Conservation (phyloP, 164 flowering plant genomes). For the Vitis riparia region DNA sequence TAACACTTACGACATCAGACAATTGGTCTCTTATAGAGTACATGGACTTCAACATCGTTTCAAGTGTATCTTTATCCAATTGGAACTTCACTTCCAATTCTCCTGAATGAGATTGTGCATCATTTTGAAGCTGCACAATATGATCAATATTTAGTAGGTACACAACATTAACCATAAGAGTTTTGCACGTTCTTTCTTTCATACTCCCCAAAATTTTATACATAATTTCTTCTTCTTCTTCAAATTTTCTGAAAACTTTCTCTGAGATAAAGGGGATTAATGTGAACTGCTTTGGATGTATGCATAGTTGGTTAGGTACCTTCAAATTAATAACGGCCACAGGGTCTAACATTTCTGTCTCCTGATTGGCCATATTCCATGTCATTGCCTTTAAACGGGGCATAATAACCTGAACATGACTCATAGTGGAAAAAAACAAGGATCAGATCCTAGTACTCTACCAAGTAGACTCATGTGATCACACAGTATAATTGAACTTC, state of each 20-base stretch:
- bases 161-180: background rate
- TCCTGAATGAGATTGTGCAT: slow-evolving; percentile 32
- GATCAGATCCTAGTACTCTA: background rate
- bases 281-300: background rate
- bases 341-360: slow-evolving; percentile 34
- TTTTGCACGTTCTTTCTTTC: background rate
- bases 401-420: slow-evolving; percentile 33
- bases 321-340: slow-evolving; percentile 58
- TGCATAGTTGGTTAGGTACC: slow-evolving; percentile 25
- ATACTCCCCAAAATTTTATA: background rate
- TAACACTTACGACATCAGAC: slow-evolving; percentile 26
- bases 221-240: background rate
- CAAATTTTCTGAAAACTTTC: background rate
- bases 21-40: slow-evolving; percentile 54
- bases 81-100: slow-evolving; percentile 66
- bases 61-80: slow-evolving; percentile 52
- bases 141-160: background rate
- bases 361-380: slow-evolving; percentile 54
- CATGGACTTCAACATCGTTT: slow-evolving; percentile 64
- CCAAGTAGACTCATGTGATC: background rate
- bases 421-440: background rate
- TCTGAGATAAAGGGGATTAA: background rate
- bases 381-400: slow-evolving; percentile 66
- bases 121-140: slow-evolving; percentile 53
- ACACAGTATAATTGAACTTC: background rate